These are phyloP conservation scores for Didymella lethalis DNA, from an alignment of 2,329 filamentous ascomycete species.

Conservation along the genomic window DNA sequence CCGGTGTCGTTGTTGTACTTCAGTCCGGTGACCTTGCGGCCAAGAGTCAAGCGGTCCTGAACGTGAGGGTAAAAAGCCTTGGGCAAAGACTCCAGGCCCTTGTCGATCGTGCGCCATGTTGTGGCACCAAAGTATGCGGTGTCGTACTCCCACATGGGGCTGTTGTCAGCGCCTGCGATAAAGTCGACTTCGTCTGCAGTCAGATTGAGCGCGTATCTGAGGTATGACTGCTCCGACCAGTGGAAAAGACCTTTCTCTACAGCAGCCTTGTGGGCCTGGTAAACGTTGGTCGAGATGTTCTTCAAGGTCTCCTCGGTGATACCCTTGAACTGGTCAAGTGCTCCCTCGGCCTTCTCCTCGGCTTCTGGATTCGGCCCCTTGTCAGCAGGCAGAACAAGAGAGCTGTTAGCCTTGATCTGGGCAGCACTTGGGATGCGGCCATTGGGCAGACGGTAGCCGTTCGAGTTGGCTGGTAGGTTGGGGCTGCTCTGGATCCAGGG, in stretches of 20 bases:
- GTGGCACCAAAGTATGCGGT: slow-evolving; percentile 66
- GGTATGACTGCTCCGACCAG: slow-evolving; percentile 71
- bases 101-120: slow-evolving; percentile 70
- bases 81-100: slow-evolving; percentile 66
- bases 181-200: slow-evolving; percentile 63
- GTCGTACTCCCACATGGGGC: slow-evolving; percentile 61
- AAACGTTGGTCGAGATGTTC: slow-evolving; percentile 58
- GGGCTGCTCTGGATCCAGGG: slow-evolving; percentile 65
- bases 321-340: slow-evolving; percentile 30
- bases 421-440: slow-evolving; percentile 46
- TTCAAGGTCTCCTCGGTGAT: slow-evolving; percentile 37
- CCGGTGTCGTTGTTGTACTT: slow-evolving; percentile 59
- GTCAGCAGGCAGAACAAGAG: slow-evolving; percentile 26
- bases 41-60: slow-evolving; percentile 63
- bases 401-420: slow-evolving; percentile 40
- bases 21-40: slow-evolving; percentile 65
- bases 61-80: slow-evolving; percentile 69
- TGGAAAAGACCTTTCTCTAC: slow-evolving; percentile 65
- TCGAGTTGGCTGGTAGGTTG: slow-evolving; percentile 60
- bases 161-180: slow-evolving; percentile 49
- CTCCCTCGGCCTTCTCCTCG: slow-evolving; percentile 32
- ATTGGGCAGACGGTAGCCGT: slow-evolving; percentile 45
- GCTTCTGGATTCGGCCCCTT: slow-evolving; percentile 30
- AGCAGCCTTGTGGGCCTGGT: slow-evolving; percentile 62
- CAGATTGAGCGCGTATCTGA: slow-evolving; percentile 65